phyloP scores from a whole-genome alignment of 2,329 filamentous ascomycete genomes.

The Chalaropsis thielavioides region DNA sequence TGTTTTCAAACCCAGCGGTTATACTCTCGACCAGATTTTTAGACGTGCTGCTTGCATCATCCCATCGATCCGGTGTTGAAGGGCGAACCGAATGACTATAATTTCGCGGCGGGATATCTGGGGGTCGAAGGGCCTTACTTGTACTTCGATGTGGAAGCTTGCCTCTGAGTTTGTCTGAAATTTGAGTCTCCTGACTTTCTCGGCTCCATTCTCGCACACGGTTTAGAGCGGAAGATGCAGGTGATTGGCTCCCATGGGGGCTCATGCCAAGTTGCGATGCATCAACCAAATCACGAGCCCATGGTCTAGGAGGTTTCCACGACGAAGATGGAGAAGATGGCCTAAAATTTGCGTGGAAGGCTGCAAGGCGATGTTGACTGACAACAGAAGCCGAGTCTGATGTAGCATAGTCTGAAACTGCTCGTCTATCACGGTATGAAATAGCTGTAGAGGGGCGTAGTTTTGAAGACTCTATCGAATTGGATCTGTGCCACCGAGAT shows the following conservation, averaged over 20 bases:
- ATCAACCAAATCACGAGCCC: slow-evolving; percentile 14
- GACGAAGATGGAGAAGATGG: not conserved
- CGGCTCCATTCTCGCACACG: slow-evolving; percentile 13
- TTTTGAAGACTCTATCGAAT: not conserved
- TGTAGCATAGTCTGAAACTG: not conserved
- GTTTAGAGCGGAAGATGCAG: slow-evolving; percentile 6
- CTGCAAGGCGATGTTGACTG: slow-evolving; percentile 16
- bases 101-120: not conserved
- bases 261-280: slow-evolving; percentile 8
- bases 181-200: slow-evolving; percentile 6
- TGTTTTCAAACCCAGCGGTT: slow-evolving; percentile 11
- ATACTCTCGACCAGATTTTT: slow-evolving; percentile 13
- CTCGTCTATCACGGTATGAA: slow-evolving; percentile 1
- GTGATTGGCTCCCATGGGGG: slow-evolving; percentile 2
- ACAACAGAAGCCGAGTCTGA: slow-evolving; percentile 16
- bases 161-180: slow-evolving; percentile 10
- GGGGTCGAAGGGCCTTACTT: not conserved
- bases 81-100: not conserved
- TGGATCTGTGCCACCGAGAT: not conserved
- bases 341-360: slow-evolving; percentile 9
- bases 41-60: not conserved
- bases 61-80: slow-evolving; percentile 7
- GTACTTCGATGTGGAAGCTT: slow-evolving; percentile 2
- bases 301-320: not conserved
- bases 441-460: slow-evolving; percentile 11